Base-by-base conservation (phyloP, 169 alveolate genomes). In the Theileria luwenshuni region DNA sequence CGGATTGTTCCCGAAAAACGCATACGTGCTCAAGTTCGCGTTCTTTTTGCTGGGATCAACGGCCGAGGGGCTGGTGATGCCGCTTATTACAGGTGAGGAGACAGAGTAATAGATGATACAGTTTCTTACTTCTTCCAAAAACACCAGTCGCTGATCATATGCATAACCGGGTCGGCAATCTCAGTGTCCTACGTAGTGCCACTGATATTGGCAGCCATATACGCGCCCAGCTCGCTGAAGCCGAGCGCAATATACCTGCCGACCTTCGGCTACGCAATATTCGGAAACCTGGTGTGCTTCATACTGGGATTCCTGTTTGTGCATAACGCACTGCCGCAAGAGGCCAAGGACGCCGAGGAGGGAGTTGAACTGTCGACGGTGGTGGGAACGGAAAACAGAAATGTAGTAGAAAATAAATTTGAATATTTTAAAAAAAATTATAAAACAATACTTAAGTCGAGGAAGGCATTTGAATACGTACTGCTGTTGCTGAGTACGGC, bases 131-230 rank as follows among this genome's bases (percentile, higher is more conserved):
- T 49, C 47, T 77, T 69, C 54, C 84, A 77, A 2, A 42, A 77
- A 2, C 61, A 61, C 0, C 32, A 30, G 15, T 77, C 83, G 41
- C 43, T 70, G n/a, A 58, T 70, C 38, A 77, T 76, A 3, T 56
- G 70, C 28, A 42, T 67, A 42, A 67, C 62, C 52, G 85, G 85
- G 13, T 58, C 85, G 8, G 19, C 61, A 0, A 74, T 75, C 21
- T 76, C 85, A 21, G 54, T 76, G 43, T 67, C 85, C 28, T 76
- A 33, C 56, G 23, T 76, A 23, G 47, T 67, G 8, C 85, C 85
- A 0, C 52, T 67, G 0, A 8, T 76, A 17, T 33, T 76, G 43
- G 5, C 73, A 8, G 32, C 59, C 27, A 76, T 76, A n/a, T 76
- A 38, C 60, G 38, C 42, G 1, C 21, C 19, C 13, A 41, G 21